Conservation (phyloP, 164 flowering plant species). For the Buxus sempervirens region DNA sequence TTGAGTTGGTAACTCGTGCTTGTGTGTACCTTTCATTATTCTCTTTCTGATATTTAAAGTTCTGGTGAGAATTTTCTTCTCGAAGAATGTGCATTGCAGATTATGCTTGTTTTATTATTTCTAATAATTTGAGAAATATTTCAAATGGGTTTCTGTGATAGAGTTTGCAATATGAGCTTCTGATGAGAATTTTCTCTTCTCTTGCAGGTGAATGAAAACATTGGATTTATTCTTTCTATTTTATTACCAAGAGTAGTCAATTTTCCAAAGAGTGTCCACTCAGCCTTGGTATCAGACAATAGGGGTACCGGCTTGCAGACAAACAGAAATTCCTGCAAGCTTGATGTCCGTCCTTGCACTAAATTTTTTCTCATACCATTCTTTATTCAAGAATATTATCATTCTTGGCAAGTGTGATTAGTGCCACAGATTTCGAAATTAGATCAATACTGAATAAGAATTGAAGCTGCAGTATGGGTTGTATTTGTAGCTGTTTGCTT, state of each 20-base stretch:
- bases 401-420: background rate
- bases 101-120: too few species aligned
- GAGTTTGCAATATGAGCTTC: too few species aligned
- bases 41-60: background rate
- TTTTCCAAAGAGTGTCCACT: background rate
- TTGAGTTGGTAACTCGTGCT: background rate
- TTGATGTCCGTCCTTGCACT: slow-evolving; percentile 38
- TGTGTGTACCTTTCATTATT: background rate
- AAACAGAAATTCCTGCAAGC: slow-evolving; percentile 39
- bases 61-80: too few species aligned
- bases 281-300: slow-evolving; percentile 14
- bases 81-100: too few species aligned
- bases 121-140: too few species aligned
- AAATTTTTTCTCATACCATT: background rate
- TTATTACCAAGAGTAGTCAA: background rate
- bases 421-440: too few species aligned
- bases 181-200: background rate
- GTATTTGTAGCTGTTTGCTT: background rate
- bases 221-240: background rate
- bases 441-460: background rate
- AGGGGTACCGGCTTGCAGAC: slow-evolving; percentile 45
- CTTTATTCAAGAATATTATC: background rate
- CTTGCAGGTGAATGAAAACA: slow-evolving; percentile 24
- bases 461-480: background rate
- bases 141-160: too few species aligned